These are phyloP conservation scores for Bidens hawaiensis DNA, from an alignment of 140 eudicot genomes.

Conservation along the genomic window DNA sequence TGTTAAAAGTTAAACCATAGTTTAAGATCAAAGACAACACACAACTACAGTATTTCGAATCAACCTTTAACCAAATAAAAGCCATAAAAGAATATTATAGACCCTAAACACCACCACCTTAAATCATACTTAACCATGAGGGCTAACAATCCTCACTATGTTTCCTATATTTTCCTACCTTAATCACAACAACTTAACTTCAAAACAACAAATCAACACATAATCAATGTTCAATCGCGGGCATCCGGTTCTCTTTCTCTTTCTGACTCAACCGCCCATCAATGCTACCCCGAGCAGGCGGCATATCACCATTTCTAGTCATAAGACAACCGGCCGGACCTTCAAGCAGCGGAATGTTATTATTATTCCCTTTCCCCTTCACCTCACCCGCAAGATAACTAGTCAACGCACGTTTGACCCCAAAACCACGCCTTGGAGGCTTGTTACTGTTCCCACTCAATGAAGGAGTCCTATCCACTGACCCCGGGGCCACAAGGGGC, in stretches of 20 bases:
- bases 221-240: slow-evolving; percentile 25
- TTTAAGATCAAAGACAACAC: background rate
- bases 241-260: slow-evolving; percentile 38
- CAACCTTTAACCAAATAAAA: background rate
- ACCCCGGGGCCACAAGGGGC: slow-evolving; percentile 46
- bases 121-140: background rate
- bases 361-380: slow-evolving; percentile 42
- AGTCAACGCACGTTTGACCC: slow-evolving; percentile 80
- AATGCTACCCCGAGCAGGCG: slow-evolving; percentile 20
- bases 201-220: background rate
- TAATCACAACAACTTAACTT: slow-evolving; percentile 16
- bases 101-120: slow-evolving; percentile 4
- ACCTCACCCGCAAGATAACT: slow-evolving; percentile 75
- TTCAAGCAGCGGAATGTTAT: slow-evolving; percentile 38
- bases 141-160: slow-evolving; percentile 28
- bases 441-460: slow-evolving; percentile 45
- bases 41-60: background rate
- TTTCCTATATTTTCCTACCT: slow-evolving; percentile 5
- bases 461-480: slow-evolving; percentile 62
- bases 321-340: slow-evolving; percentile 26
- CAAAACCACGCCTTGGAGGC: slow-evolving; percentile 73
- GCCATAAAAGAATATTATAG: slow-evolving; percentile 24
- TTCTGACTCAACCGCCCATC: slow-evolving; percentile 38
- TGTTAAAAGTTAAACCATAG: too few relatives aligned
- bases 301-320: slow-evolving; percentile 33